Conservation (phyloP, 352 stramenopile species). For the Pythium grandisporangium region DNA sequence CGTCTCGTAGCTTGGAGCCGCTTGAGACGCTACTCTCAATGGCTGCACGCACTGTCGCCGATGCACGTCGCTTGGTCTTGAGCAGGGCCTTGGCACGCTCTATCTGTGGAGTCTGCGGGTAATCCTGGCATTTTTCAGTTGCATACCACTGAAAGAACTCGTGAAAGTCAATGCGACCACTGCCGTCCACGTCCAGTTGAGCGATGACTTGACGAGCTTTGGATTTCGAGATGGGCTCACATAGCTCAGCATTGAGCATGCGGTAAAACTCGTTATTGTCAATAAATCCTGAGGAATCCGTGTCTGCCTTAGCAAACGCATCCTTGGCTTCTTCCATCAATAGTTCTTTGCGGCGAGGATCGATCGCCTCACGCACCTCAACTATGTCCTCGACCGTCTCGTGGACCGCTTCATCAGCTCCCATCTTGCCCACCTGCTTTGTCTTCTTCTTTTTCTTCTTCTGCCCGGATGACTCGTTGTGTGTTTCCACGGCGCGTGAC, state of each 20-base stretch:
- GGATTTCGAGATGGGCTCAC: conserved; percentile 23
- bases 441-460: conserved; percentile 4
- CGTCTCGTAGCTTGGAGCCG: conserved; percentile 13
- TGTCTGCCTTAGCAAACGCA: conserved; percentile 23
- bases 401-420: not conserved
- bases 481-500: not conserved
- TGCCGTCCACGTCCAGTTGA: conserved; percentile 24
- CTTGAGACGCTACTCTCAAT: conserved; percentile 7
- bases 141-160: conserved; percentile 48
- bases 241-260: conserved; percentile 24
- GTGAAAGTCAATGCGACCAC: conserved; percentile 32
- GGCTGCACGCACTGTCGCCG: conserved; percentile 9
- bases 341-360: conserved; percentile 26
- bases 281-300: conserved; percentile 23
- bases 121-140: conserved; percentile 36
- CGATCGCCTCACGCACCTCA: conserved; percentile 24
- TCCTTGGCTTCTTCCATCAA: conserved; percentile 17
- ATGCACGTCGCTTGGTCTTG: conserved; percentile 19
- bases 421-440: too few relatives aligned
- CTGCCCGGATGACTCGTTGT: too few relatives aligned
- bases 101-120: conserved; percentile 18
- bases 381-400: conserved; percentile 15
- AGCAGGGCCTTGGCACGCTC: conserved; percentile 22
- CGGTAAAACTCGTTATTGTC: conserved; percentile 23
- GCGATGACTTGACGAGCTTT: conserved; percentile 21